Evolutionary conservation across 768 basidiomycete species (phyloP).

Genomic region (Pulveroboletus frians): DNA sequence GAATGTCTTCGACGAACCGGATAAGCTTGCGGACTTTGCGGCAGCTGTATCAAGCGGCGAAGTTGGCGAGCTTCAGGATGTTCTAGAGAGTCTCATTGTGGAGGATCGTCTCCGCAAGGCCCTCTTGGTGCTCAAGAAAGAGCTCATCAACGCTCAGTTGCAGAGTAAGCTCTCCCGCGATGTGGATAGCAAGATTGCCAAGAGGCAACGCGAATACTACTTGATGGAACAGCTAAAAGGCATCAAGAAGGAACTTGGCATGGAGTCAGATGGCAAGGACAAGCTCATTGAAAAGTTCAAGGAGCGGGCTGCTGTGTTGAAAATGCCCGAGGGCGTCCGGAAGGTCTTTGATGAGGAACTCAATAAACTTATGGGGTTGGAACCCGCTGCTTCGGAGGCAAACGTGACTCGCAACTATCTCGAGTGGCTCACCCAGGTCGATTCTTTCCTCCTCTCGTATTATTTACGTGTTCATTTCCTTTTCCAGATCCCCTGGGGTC

Average conservation of each 20-base stretch:
- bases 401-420: slow-evolving; percentile 94
- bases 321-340: slow-evolving; percentile 84
- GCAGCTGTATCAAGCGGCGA: slow-evolving; percentile 95
- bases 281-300: slow-evolving; percentile 90
- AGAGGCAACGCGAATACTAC: slow-evolving; percentile 91
- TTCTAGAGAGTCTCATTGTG: slow-evolving; percentile 80
- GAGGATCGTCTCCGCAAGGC: slow-evolving; percentile 89
- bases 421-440: slow-evolving; percentile 83
- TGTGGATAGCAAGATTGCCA: slow-evolving; percentile 92
- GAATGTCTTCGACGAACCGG: slow-evolving; percentile 96
- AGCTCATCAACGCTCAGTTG: slow-evolving; percentile 93
- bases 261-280: slow-evolving; percentile 94
- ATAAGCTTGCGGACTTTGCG: slow-evolving; percentile 95
- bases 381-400: slow-evolving; percentile 88
- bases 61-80: slow-evolving; percentile 86
- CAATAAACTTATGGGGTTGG: slow-evolving; percentile 81
- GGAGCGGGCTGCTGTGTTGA: slow-evolving; percentile 71
- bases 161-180: slow-evolving; percentile 90
- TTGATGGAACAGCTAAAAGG: slow-evolving; percentile 96
- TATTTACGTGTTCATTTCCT: background rate
- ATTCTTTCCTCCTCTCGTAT: slow-evolving; percentile 7
- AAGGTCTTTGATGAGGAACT: slow-evolving; percentile 98
- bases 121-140: slow-evolving; percentile 91
- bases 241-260: slow-evolving; percentile 93
- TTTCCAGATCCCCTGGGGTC: slow-evolving; percentile 90